Percentiles rank a stretch among this genome's conserved stretches.
Conservation (phyloP, 805 yeast genomes). For the Cyberlindnera samutprakarnensis region DNA sequence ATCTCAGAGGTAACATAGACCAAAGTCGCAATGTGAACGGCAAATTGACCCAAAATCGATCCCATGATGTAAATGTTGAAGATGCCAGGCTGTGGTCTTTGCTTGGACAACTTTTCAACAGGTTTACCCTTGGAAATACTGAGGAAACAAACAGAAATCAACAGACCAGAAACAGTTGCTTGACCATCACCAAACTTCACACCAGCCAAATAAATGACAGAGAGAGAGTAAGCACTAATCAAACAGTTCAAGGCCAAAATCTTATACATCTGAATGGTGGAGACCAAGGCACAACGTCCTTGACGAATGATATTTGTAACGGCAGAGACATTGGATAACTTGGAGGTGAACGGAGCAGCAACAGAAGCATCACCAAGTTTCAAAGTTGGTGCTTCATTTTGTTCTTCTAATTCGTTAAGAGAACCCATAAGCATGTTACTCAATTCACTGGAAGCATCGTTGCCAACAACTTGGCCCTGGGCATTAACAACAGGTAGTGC, state of each 20-base stretch:
- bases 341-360: constrained; percentile 98
- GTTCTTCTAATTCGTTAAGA: constrained; percentile 51
- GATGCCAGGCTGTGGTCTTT: constrained; percentile 96
- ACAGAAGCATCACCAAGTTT: constrained; percentile 98
- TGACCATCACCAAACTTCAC: constrained; percentile 98
- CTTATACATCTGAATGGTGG: constrained; percentile 98
- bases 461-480: constrained; percentile 22
- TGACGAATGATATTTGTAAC: constrained; percentile 93
- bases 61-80: constrained; percentile 97
- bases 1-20: constrained; percentile 79
- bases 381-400: constrained; percentile 80
- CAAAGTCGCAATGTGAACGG: constrained; percentile 78
- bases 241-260: constrained; percentile 94
- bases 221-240: constrained; percentile 91
- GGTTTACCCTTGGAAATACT: constrained; percentile 94
- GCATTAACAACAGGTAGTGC: constrained; percentile 27
- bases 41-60: constrained; percentile 93
- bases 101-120: constrained; percentile 77
- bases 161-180: constrained; percentile 91
- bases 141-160: constrained; percentile 89
- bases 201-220: constrained; percentile 93
- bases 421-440: constrained; percentile 61
- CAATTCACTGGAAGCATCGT: constrained; percentile 33
- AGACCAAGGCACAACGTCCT: constrained; percentile 96
- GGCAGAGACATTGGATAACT: constrained; percentile 83